Evolutionary conservation across 441 rosid genomes (phyloP).

Genomic region (Gossypium aridum): DNA sequence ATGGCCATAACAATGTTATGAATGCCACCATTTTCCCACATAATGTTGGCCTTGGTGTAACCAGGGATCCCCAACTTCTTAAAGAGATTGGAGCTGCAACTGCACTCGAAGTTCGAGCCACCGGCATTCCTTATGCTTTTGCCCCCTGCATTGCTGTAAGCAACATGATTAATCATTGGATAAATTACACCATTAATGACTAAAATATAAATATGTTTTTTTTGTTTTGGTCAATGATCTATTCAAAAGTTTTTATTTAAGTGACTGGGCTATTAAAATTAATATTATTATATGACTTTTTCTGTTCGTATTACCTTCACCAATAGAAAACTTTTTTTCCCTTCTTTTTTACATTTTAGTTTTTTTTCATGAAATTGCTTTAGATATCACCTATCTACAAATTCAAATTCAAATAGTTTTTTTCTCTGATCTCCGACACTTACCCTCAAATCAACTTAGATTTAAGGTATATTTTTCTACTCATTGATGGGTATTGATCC

Average conservation of each 20-base stretch:
- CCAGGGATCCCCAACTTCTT: conserved; percentile 51
- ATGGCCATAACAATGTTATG: conserved; percentile 7
- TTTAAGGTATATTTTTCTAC: too few relatives aligned
- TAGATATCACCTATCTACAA: too few relatives aligned
- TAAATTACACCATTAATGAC: not conserved
- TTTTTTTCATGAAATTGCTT: not conserved
- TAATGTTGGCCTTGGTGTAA: conserved; percentile 8
- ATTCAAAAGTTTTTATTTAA: too few relatives aligned
- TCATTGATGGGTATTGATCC: too few relatives aligned
- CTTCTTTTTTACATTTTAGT: not conserved
- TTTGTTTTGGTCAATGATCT: not conserved
- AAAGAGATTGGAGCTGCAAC: conserved; percentile 58
- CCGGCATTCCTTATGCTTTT: conserved; percentile 65
- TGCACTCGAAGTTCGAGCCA: conserved; percentile 68
- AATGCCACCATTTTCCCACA: conserved; percentile 12
- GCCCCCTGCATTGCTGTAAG: conserved; percentile 78
- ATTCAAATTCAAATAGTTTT: too few relatives aligned
- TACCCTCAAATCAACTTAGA: not conserved
- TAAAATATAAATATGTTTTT: too few relatives aligned
- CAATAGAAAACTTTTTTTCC: not conserved
- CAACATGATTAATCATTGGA: not conserved
- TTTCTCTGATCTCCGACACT: not conserved
- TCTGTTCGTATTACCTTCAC: not conserved
- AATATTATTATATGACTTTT: too few relatives aligned
- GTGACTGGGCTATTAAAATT: too few relatives aligned